Evolutionary conservation across 2,329 filamentous ascomycete species (phyloP).

Genomic region (Ceratocystis diversiconidia): DNA sequence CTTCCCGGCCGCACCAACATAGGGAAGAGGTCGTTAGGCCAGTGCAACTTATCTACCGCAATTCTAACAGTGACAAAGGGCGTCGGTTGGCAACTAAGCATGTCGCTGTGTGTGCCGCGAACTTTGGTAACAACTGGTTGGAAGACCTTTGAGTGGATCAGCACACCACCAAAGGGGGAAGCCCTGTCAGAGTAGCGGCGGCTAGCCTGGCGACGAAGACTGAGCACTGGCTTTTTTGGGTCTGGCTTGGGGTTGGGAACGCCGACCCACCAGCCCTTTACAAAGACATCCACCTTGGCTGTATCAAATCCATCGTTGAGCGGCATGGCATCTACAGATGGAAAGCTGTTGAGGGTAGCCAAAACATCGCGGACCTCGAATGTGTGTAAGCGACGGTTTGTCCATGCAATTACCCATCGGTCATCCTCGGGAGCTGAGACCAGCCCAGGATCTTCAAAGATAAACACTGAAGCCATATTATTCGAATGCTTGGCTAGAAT

Average conservation of each 20-base stretch:
- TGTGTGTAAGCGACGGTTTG: slow-evolving; percentile 14
- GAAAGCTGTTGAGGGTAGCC: not conserved
- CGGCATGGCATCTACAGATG: not conserved
- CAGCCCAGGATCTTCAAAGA: slow-evolving; percentile 17
- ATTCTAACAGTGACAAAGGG: slow-evolving; percentile 9
- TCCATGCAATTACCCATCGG: slow-evolving; percentile 13
- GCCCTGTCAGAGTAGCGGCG: not conserved
- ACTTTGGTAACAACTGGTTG: not conserved
- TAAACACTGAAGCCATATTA: slow-evolving; percentile 1
- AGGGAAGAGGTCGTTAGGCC: slow-evolving; percentile 5
- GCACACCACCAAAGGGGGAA: not conserved
- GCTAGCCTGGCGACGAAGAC: not conserved
- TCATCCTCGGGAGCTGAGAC: slow-evolving; percentile 14
- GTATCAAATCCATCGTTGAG: not conserved
- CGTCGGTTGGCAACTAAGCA: not conserved
- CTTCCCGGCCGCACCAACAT: slow-evolving; percentile 1
- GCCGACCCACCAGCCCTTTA: slow-evolving; percentile 11
- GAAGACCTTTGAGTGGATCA: slow-evolving; percentile 1
- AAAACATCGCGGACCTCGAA: slow-evolving; percentile 16
- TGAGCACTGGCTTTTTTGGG: not conserved
- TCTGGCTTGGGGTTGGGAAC: not conserved
- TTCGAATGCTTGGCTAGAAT: slow-evolving; percentile 10
- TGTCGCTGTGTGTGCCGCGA: not conserved
- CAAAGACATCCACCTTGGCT: not conserved
- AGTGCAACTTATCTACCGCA: not conserved